Conservation (phyloP, 2,329 filamentous ascomycete genomes). For the Tolypocladium guangdongense region DNA sequence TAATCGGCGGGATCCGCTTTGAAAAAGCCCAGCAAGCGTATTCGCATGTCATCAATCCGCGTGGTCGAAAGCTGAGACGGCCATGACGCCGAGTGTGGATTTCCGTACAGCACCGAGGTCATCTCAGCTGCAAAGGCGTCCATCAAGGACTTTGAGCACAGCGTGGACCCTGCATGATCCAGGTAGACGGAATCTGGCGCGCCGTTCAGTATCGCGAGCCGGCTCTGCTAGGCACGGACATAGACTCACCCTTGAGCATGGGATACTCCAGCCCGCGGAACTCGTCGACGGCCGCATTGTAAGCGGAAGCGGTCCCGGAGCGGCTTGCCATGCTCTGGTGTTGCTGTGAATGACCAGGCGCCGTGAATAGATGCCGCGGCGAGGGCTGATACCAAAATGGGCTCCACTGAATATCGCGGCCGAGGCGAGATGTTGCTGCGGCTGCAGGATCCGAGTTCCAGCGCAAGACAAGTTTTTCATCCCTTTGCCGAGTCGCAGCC, state of each 20-base stretch:
- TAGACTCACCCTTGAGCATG: conserved; percentile 50
- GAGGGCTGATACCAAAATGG: neutral
- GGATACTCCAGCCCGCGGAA: conserved; percentile 54
- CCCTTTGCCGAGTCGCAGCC: neutral
- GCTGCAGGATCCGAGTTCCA: neutral
- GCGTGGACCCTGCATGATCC: conserved; percentile 90
- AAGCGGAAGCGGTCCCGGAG: conserved; percentile 28
- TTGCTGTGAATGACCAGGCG: neutral
- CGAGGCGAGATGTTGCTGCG: neutral
- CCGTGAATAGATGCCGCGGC: neutral
- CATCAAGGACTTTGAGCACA: conserved; percentile 70
- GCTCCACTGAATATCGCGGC: neutral
- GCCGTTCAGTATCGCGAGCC: neutral
- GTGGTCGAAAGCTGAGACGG: conserved; percentile 69
- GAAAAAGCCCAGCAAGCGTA: conserved; percentile 65
- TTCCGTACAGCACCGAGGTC: conserved; percentile 70
- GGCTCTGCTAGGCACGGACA: neutral
- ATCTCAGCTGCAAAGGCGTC: conserved; percentile 72
- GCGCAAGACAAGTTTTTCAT: neutral
- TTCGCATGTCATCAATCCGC: conserved; percentile 64
- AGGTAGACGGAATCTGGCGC: conserved; percentile 63
- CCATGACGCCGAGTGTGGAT: conserved; percentile 78
- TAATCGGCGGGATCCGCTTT: conserved; percentile 71
- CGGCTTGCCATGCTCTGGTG: neutral
- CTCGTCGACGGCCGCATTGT: conserved; percentile 48